Evolutionary conservation across 2,329 filamentous ascomycete genomes (phyloP), one percentile per base, ranked within the genome.

Genomic region (Nothopassalora personata): DNA sequence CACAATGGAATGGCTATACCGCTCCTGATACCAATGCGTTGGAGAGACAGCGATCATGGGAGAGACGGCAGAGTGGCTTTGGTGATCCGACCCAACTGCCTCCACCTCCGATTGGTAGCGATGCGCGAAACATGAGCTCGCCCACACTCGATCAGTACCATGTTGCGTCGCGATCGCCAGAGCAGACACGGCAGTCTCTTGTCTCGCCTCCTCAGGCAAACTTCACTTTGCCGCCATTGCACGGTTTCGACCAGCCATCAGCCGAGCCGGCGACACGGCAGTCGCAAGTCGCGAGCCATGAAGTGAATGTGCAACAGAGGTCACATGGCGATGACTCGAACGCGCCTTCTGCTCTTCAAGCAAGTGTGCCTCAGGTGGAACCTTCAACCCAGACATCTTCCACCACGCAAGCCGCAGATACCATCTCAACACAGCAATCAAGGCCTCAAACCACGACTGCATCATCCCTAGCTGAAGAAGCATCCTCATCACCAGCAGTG

Each of bases 131-230:
- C 60, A 67, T 67, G 64, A 69, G 70, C 67, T 79, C 77, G 28
- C 77, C 78, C 4, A 76, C 77, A 1, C 73, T 80, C 48, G 75
- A 79, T 27, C 77, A 78, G 50, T 79, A 79, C 65, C 77, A 77
- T 61, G 74, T 79, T 62, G 72, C 72, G 48, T 77, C 76, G 43
- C 71, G 71, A 39, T 79, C 77, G 50, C 77, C 77, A 45, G 75
- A 79, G 60, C 74, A 76, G 64, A 71, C 72, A 54, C 61, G 68
- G n/a, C 30, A 60, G 10, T 71, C 76, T 67, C 63, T 76, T 66
- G 54, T 66, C 69, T 61, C 68, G 68, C 60, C 66, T 63, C 34
- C 65, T 66, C 57, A 69, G 67, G 39, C 73, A 60, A 60, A 70
- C 69, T 56, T 73, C 69, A 60, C 71, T 67, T 68, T 79, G n/a